A percentile compares a stretch with the other conserved stretches of the same genome.
Evolutionary conservation across 768 basidiomycete genomes (phyloP).

Genomic region (Russula compacta): DNA sequence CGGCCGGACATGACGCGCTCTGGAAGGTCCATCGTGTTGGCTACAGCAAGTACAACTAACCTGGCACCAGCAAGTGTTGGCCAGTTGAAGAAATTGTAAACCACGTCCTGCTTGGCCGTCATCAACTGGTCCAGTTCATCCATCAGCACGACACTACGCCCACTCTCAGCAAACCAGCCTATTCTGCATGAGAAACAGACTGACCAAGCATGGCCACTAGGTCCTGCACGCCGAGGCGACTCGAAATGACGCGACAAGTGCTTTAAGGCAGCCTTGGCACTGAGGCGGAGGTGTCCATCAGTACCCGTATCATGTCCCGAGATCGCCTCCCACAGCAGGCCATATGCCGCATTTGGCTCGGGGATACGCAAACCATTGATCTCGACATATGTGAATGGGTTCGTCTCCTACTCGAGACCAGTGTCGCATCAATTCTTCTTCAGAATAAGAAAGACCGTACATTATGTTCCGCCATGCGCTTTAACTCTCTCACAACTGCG

Average conservation of each 20-base stretch:
- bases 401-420: slow-evolving; percentile 57
- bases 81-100: slow-evolving; percentile 99
- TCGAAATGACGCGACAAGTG: slow-evolving; percentile 73
- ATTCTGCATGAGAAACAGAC: slow-evolving; percentile 24
- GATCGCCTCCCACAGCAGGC: slow-evolving; percentile 87
- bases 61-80: slow-evolving; percentile 83
- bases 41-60: slow-evolving; percentile 91
- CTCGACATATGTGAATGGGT: slow-evolving; percentile 93
- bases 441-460: slow-evolving; percentile 34
- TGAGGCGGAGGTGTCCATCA: slow-evolving; percentile 56
- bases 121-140: slow-evolving; percentile 97
- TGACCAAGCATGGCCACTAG: slow-evolving; percentile 83
- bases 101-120: slow-evolving; percentile 93
- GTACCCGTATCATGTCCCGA: slow-evolving; percentile 61
- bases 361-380: slow-evolving; percentile 94
- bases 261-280: slow-evolving; percentile 75
- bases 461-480: slow-evolving; percentile 74
- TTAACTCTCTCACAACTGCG: slow-evolving; percentile 81
- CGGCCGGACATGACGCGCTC: slow-evolving; percentile 89
- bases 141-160: slow-evolving; percentile 83
- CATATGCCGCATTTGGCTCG: slow-evolving; percentile 88
- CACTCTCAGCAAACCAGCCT: slow-evolving; percentile 4
- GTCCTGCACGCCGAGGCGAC: slow-evolving; percentile 52
- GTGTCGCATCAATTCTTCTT: not conserved
- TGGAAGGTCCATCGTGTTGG: slow-evolving; percentile 97